These are phyloP conservation scores for Artemisia tridentata DNA, from an alignment of 129 eudicot genomes.

Conservation along the genomic window DNA sequence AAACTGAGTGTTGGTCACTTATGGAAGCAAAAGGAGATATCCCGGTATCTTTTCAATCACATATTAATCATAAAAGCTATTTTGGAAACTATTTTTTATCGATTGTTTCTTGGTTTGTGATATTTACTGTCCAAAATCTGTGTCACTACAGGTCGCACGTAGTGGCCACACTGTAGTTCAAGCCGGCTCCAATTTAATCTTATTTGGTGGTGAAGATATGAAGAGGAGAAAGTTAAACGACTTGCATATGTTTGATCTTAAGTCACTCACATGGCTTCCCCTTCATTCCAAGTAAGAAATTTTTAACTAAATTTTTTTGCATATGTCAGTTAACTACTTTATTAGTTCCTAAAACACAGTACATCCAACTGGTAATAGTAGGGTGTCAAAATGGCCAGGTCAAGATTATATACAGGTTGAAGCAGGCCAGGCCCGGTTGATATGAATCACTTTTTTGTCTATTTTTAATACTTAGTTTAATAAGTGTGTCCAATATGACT, in stretches of 20 bases:
- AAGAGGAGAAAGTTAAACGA: constrained; percentile 90
- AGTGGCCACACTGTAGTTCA: constrained; percentile 92
- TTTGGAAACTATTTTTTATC: not conserved
- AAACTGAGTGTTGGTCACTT: constrained; percentile 89
- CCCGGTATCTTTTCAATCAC: constrained; percentile 54
- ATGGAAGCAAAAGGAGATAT: constrained; percentile 95
- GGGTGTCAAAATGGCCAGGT: too few relatives aligned
- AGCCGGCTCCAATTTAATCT: constrained; percentile 68
- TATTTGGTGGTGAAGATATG: constrained; percentile 92
- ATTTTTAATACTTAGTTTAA: too few relatives aligned
- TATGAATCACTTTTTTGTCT: too few relatives aligned
- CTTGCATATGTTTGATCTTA: constrained; percentile 95
- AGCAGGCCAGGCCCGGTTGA: too few relatives aligned
- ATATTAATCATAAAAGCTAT: not conserved
- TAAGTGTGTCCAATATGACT: too few relatives aligned
- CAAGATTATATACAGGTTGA: too few relatives aligned
- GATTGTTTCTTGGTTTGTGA: not conserved
- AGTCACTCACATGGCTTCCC: constrained; percentile 98
- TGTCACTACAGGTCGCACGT: constrained; percentile 66
- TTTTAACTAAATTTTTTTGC: not conserved
- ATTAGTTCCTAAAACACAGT: not conserved
- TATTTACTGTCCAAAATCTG: constrained; percentile 11
- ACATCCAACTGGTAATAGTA: too few relatives aligned
- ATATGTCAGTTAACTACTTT: not conserved
- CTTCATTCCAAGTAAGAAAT: constrained; percentile 94